phyloP scores from a whole-genome alignment of 2,329 filamentous ascomycete genomes.

The Apiospora kogelbergensis region DNA sequence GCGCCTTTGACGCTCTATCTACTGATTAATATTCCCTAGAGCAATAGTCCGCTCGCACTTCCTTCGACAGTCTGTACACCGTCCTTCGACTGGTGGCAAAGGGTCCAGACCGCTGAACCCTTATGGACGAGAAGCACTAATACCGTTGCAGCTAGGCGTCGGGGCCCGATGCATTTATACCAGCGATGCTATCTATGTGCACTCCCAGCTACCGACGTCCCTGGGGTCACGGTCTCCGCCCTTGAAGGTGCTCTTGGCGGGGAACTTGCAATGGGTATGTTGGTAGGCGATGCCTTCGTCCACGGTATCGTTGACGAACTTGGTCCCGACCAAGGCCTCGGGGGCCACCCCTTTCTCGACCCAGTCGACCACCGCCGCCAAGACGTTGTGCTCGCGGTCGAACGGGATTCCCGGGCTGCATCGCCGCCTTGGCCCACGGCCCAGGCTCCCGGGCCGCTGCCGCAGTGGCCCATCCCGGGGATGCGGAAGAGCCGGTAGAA shows the following conservation, averaged over 20 bases:
- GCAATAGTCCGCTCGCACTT: not conserved
- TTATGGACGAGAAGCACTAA: not conserved
- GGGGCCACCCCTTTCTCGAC: slow-evolving; percentile 44
- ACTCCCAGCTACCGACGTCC: slow-evolving; percentile 30
- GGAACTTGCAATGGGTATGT: slow-evolving; percentile 36
- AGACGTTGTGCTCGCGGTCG: slow-evolving; percentile 41
- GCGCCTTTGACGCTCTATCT: too few relatives aligned
- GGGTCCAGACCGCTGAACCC: not conserved
- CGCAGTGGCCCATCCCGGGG: slow-evolving; percentile 49
- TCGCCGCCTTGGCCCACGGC: slow-evolving; percentile 26
- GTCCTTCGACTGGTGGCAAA: not conserved
- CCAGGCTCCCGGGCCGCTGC: slow-evolving; percentile 45
- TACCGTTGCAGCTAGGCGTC: not conserved
- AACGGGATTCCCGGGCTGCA: slow-evolving; percentile 21
- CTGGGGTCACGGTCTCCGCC: slow-evolving; percentile 27
- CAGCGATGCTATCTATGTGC: slow-evolving; percentile 11
- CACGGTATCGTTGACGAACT: slow-evolving; percentile 28
- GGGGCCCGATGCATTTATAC: not conserved
- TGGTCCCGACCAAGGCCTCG: slow-evolving; percentile 36
- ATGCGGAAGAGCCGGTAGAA: slow-evolving; percentile 46
- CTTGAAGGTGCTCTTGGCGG: slow-evolving; percentile 31
- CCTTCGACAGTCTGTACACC: not conserved
- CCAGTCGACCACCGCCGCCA: slow-evolving; percentile 49
- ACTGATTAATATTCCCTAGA: not conserved
- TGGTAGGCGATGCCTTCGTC: slow-evolving; percentile 27